These are phyloP conservation scores for Citeromyces nyonsensis DNA, from an alignment of 805 yeast species.

Conservation along the genomic window DNA sequence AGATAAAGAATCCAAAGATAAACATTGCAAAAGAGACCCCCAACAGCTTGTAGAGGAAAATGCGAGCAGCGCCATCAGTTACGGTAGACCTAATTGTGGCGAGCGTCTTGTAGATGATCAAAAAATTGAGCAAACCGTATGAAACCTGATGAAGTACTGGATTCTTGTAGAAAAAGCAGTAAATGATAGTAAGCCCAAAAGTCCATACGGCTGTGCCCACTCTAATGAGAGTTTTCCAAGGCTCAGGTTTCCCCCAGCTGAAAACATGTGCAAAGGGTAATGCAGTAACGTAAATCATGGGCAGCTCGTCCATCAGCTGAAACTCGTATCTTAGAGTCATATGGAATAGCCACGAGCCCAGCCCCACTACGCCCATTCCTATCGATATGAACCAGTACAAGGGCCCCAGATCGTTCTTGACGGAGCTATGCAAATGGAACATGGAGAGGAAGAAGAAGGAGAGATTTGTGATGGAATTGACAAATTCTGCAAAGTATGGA, in stretches of 20 bases:
- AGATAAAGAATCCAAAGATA: slow-evolving; percentile 59
- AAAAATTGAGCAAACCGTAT: slow-evolving; percentile 65
- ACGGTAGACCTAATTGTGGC: slow-evolving; percentile 9
- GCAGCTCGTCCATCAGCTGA: slow-evolving; percentile 88
- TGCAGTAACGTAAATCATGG: slow-evolving; percentile 97
- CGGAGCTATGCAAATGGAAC: slow-evolving; percentile 33
- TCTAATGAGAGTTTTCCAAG: slow-evolving; percentile 7
- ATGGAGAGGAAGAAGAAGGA: slow-evolving; percentile 15
- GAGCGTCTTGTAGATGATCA: slow-evolving; percentile 47
- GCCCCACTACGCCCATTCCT: slow-evolving; percentile 81
- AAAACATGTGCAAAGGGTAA: slow-evolving; percentile 48
- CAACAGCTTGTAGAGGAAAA: slow-evolving; percentile 11
- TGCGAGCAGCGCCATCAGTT: slow-evolving; percentile 7
- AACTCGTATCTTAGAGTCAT: slow-evolving; percentile 86
- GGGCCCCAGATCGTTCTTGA: slow-evolving; percentile 43
- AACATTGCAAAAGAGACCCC: slow-evolving; percentile 24
- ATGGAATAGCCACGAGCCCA: slow-evolving; percentile 92
- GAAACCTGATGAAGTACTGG: slow-evolving; percentile 85
- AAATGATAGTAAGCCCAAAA: slow-evolving; percentile 45
- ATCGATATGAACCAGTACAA: slow-evolving; percentile 58
- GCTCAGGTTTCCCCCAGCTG: slow-evolving; percentile 12
- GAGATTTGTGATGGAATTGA: slow-evolving; percentile 71
- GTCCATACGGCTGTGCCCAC: slow-evolving; percentile 14
- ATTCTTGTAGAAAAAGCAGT: slow-evolving; percentile 51
- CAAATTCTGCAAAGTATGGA: slow-evolving; percentile 75